Evolutionary conservation across 2,329 filamentous ascomycete genomes (phyloP), one percentile per base, ranked within the genome.

Genomic region (Aspergillus puulaauensis): DNA sequence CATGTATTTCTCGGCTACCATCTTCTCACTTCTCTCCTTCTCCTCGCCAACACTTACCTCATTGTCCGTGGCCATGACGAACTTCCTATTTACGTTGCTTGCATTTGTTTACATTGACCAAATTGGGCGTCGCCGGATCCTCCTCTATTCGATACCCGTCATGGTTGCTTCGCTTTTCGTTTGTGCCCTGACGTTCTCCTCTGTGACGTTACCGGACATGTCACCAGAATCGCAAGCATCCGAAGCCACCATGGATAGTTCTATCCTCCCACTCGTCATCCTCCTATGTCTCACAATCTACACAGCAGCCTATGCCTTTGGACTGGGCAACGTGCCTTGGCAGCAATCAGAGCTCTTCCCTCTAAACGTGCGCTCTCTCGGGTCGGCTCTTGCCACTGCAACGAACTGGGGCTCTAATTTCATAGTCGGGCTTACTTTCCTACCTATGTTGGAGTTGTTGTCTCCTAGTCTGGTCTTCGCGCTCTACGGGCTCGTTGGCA

Each of bases 341-440:
- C 93, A 96, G 82, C 93, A 96, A 77, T 91, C 88, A 65, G 93
- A 98, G 77, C 83, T 96, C 33, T 97, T 97, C 70, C 90, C 92
- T 1, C 71, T 84, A 17, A 77, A 80, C 17, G 79, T 89, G 49
- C 83, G 88, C 60, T 88, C 85, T 71, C 75, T 86, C 17, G 83
- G 85, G 33, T 87, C 85, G 1, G 80, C 81, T 14, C 70, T 87
- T 27, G 80, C 83, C 7, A 84, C 93, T 7, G 88, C 87, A 5
- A 96, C 90, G 6, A 97, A 90, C 69, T 98, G 93, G 93, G 84
- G 83, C 4, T 87, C 89, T 23, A 98, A 98, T 71, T 95, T 96
- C 59, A 73, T 95, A 17, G 82, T 97, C 1, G 93, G 92, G 0
- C 77, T 96, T 60, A 95, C 91, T 0, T 98, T 98, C 68, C 71